These are phyloP conservation scores for Aspergillus biplanus DNA, from an alignment of 495 filamentous ascomycete genomes.

Conservation along the genomic window DNA sequence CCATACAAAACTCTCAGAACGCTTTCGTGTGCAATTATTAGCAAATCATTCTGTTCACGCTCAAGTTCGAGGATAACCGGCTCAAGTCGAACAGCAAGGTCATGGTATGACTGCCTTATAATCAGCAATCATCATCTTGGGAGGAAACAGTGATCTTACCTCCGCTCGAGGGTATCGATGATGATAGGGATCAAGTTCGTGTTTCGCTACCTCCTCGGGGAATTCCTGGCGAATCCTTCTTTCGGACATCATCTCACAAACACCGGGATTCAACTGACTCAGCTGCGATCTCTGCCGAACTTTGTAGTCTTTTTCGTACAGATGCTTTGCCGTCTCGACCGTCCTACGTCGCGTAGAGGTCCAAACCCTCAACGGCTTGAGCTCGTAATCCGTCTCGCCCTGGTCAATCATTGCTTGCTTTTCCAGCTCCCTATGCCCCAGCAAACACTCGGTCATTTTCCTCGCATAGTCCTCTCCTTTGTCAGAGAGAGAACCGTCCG, in stretches of 20 bases:
- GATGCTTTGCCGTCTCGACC: conserved; percentile 83
- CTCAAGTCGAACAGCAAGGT: conserved; percentile 96
- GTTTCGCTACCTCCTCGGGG: conserved; percentile 88
- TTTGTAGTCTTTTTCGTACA: conserved; percentile 76
- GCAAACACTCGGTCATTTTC: conserved; percentile 82
- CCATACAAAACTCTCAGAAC: conserved; percentile 95
- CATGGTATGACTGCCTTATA: conserved; percentile 82
- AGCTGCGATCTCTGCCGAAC: conserved; percentile 91
- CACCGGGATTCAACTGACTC: conserved; percentile 94
- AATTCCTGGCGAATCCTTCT: conserved; percentile 76
- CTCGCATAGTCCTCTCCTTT: conserved; percentile 84
- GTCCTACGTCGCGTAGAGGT: conserved; percentile 89
- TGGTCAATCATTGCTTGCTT: conserved; percentile 66
- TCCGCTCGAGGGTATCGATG: conserved; percentile 95
- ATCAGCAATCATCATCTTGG: conserved; percentile 5
- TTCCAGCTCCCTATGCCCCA: conserved; percentile 81
- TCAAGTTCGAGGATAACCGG: conserved; percentile 98
- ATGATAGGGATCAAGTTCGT: conserved; percentile 95
- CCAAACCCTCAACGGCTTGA: conserved; percentile 89
- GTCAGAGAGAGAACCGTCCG: conserved; percentile 79
- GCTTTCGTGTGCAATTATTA: conserved; percentile 97
- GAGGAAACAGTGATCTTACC: conserved; percentile 51
- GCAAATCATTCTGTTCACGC: conserved; percentile 92
- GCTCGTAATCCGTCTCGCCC: conserved; percentile 67
- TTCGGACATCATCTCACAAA: conserved; percentile 90